Percentiles rank a stretch among this genome's conserved stretches.
Evolutionary conservation across 169 alveolate genomes (phyloP).

Genomic region (Plasmodium knowlesi): DNA sequence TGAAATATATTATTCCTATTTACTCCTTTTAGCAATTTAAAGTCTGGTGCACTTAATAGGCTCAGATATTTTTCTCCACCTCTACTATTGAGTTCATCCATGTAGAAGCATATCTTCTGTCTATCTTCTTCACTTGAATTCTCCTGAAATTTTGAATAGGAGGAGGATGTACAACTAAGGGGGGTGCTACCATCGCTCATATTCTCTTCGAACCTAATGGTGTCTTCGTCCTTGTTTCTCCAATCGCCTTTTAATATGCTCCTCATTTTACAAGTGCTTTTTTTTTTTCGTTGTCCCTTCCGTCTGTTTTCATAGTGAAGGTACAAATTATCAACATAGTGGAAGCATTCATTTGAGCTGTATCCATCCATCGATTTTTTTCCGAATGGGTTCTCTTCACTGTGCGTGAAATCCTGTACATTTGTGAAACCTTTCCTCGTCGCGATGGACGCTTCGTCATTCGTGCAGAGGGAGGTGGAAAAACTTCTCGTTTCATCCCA

Average conservation of each 20-base stretch:
- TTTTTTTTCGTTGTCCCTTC: neutral
- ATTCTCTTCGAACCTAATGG: neutral
- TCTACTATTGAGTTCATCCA: neutral
- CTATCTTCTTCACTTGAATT: neutral
- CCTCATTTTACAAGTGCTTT: neutral
- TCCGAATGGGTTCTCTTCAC: neutral
- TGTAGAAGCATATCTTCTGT: constrained; percentile 9
- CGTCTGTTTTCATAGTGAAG: neutral
- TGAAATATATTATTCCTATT: neutral
- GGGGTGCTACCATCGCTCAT: neutral
- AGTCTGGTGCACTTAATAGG: constrained; percentile 22
- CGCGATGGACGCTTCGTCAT: neutral
- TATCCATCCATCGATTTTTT: neutral
- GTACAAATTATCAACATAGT: neutral
- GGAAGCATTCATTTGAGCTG: constrained; percentile 27
- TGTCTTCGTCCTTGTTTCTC: neutral
- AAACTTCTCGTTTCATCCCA: neutral
- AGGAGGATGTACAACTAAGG: neutral
- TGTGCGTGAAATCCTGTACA: neutral
- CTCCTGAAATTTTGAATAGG: neutral
- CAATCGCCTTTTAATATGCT: neutral
- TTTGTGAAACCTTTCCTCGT: neutral
- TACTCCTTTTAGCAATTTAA: neutral
- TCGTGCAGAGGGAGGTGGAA: neutral
- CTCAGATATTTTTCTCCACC: neutral